Percentiles rank a stretch among this genome's conserved stretches.
Conservation (phyloP, 2,329 filamentous ascomycete species). For the Xylaria sp. region DNA sequence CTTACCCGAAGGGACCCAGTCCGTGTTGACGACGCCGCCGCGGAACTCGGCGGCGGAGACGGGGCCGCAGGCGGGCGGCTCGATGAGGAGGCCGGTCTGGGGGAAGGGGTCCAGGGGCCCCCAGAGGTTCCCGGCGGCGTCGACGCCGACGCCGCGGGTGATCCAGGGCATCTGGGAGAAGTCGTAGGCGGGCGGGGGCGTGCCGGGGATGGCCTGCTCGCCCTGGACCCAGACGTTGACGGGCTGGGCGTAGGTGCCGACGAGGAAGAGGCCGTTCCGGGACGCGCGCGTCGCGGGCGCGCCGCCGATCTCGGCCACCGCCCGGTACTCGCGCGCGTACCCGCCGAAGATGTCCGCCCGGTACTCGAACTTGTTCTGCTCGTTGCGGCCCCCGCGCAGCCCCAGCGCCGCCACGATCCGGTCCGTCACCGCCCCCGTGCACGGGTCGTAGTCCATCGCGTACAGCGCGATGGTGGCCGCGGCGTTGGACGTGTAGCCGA, state of each 20-base stretch:
- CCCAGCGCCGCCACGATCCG: conserved; percentile 39
- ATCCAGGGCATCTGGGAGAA: conserved; percentile 42
- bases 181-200: conserved; percentile 38
- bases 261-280: conserved; percentile 40
- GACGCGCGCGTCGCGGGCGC: conserved; percentile 35
- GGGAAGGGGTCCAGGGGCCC: conserved; percentile 43
- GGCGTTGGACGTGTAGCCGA: conserved; percentile 41
- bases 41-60: conserved; percentile 8
- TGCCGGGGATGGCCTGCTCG: conserved; percentile 42
- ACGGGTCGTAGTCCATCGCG: conserved; percentile 43
- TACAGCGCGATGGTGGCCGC: conserved; percentile 38
- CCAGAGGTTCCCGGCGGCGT: conserved; percentile 41
- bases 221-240: conserved; percentile 42
- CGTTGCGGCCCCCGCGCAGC: conserved; percentile 36
- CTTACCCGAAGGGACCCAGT: conserved; percentile 29
- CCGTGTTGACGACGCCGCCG: conserved; percentile 17
- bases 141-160: conserved; percentile 40
- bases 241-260: conserved; percentile 41
- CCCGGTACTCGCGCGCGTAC: conserved; percentile 42
- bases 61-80: conserved; percentile 22
- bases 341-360: conserved; percentile 37
- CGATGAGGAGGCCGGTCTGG: conserved; percentile 40
- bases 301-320: conserved; percentile 39
- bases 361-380: conserved; percentile 43
- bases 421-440: conserved; percentile 39